Percentiles rank a stretch among this genome's conserved stretches.
Conservation (phyloP, 768 basidiomycete genomes). For the Harrya chromipes region DNA sequence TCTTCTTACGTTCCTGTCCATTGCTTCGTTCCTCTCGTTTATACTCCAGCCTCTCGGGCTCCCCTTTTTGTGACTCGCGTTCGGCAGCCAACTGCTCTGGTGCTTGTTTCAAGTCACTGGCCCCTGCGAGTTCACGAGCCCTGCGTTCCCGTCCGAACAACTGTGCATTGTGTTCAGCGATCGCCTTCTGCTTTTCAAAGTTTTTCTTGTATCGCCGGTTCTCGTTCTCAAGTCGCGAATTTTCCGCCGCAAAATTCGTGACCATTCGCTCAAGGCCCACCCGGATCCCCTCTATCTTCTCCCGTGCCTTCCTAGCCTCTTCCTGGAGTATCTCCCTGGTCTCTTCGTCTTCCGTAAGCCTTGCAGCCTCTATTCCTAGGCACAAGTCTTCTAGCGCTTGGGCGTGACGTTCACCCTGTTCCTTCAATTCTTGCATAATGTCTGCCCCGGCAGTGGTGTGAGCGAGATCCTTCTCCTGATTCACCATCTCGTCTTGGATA, state of each 20-base stretch:
- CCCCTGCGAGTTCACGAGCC: constrained; percentile 25
- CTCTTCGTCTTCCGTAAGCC: constrained; percentile 42
- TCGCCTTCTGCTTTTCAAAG: constrained; percentile 18
- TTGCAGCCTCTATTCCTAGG: constrained; percentile 45
- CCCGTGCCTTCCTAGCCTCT: constrained; percentile 40
- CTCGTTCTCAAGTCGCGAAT: constrained; percentile 27
- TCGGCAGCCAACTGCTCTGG: constrained; percentile 20
- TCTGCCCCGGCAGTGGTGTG: constrained; percentile 53
- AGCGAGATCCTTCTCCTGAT: constrained; percentile 43
- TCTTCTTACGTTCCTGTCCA: no score
- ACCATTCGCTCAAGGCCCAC: constrained; percentile 39
- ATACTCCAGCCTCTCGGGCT: background rate
- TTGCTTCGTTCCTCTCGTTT: background rate
- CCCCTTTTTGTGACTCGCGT: background rate
- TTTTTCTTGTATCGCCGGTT: constrained; percentile 22
- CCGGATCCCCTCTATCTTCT: constrained; percentile 41
- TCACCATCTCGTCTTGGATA: constrained; percentile 57
- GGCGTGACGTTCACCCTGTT: constrained; percentile 41
- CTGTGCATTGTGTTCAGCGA: constrained; percentile 15
- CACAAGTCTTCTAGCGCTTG: constrained; percentile 45
- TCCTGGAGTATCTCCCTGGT: constrained; percentile 40
- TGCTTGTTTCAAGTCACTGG: constrained; percentile 8
- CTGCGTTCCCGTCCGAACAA: constrained; percentile 25
- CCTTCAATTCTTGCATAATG: constrained; percentile 46
- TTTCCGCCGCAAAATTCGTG: constrained; percentile 36